Conservation (phyloP, 2,329 filamentous ascomycete genomes). For the Pseudocercospora pini-densiflorae region DNA sequence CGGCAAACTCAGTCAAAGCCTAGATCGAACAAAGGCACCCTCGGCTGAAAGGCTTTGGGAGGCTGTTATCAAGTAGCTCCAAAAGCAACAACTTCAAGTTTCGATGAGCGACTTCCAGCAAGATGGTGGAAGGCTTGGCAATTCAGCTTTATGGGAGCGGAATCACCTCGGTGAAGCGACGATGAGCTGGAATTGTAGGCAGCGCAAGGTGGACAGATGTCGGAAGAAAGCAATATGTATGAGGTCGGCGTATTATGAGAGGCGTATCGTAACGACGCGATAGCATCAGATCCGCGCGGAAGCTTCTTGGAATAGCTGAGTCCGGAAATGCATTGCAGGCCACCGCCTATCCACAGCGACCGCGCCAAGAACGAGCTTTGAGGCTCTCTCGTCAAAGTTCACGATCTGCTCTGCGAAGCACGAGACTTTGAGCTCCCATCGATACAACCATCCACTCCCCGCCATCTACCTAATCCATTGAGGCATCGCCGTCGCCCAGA, state of each 20-base stretch:
- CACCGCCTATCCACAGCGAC: too few species aligned
- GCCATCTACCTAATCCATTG: background rate
- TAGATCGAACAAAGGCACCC: background rate
- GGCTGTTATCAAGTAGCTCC: background rate
- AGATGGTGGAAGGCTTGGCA: slow-evolving; percentile 5
- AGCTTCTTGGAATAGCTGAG: background rate
- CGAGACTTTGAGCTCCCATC: background rate
- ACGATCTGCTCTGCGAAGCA: background rate
- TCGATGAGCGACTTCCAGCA: background rate
- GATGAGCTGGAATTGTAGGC: background rate
- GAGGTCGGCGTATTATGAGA: slow-evolving; percentile 2
- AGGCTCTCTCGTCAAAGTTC: background rate
- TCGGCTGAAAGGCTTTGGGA: background rate
- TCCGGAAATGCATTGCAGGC: too few species aligned
- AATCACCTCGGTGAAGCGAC: background rate
- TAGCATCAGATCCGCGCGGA: background rate
- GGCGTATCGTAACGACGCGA: background rate
- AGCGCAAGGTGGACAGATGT: background rate
- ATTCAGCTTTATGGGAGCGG: background rate
- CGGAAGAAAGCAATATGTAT: background rate
- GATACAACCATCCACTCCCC: background rate
- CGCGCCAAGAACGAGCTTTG: background rate
- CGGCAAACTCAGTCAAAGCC: background rate
- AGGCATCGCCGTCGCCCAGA: slow-evolving; percentile 4
- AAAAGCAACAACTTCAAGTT: background rate